Conservation (phyloP, 1,139 yeast genomes). For the Zygoascus hellenicus region DNA sequence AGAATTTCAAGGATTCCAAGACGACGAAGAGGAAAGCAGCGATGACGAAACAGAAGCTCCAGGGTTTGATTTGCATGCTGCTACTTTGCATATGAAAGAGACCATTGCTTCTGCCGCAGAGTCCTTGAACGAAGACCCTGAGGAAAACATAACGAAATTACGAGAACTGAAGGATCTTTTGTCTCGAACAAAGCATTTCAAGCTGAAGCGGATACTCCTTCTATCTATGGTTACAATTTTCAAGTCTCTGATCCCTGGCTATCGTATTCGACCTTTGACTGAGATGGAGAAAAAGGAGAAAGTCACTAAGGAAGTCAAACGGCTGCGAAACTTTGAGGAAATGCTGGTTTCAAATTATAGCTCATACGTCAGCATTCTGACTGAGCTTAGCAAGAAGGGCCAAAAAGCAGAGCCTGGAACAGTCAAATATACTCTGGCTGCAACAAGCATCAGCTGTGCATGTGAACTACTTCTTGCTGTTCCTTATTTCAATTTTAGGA, state of each 20-base stretch:
- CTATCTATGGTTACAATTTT: slow-evolving; percentile 79
- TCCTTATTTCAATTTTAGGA: slow-evolving; percentile 74
- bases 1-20: slow-evolving; percentile 23
- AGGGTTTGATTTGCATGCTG: slow-evolving; percentile 38
- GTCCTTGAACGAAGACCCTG: slow-evolving; percentile 79
- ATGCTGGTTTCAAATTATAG: slow-evolving; percentile 62
- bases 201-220: slow-evolving; percentile 66
- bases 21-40: slow-evolving; percentile 38
- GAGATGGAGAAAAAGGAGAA: slow-evolving; percentile 77
- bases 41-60: slow-evolving; percentile 44
- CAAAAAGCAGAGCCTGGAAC: slow-evolving; percentile 30
- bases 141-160: slow-evolving; percentile 65
- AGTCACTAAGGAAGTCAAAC: slow-evolving; percentile 75
- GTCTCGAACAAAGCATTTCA: slow-evolving; percentile 57
- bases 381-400: slow-evolving; percentile 25
- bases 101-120: slow-evolving; percentile 80
- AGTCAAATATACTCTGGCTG: slow-evolving; percentile 43
- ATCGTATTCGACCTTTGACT: slow-evolving; percentile 73
- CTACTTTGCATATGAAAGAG: slow-evolving; percentile 61
- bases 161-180: slow-evolving; percentile 65
- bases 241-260: slow-evolving; percentile 82
- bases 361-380: slow-evolving; percentile 56
- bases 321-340: slow-evolving; percentile 75
- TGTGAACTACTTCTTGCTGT: slow-evolving; percentile 68
- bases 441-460: slow-evolving; percentile 64